Evolutionary conservation across 2,329 filamentous ascomycete species (phyloP), one percentile per base, ranked within the genome.

Genomic region (Fusarium buharicum): DNA sequence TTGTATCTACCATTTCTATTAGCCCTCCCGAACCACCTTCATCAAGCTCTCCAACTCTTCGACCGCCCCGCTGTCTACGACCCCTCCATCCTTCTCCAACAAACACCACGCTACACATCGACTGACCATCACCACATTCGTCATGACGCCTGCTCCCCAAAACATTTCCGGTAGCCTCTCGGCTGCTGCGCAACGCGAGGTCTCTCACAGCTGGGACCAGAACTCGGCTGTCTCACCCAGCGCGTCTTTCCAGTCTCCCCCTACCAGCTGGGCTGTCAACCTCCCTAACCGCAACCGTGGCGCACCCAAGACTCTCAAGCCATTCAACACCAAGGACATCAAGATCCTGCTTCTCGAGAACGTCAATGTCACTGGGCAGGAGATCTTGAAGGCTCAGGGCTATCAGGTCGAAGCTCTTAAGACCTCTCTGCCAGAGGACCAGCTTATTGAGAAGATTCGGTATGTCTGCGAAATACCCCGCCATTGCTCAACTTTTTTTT

Each of bases 391-490:
- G 55, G 83, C 81, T 53, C 93, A 99, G 78, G 95, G 95, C 56
- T 99, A 99, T 77, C 95, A 99, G 78, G 95, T 99, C 30, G 95
- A 99, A 79, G 86, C 88, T 45, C 80, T 94, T 66, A 99, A 97
- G 82, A 89, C 87, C 64, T 97, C 93, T 30, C 81, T 99, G 53
- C 89, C 92, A 0, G 95, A 99, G 75, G 92, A 95, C 69, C 85
- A 98, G 79, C 86, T 99, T 70, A 96, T 99, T 75, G 90, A 96
- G 81, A 99, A 97, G 84, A 99, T 99, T 74, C 86, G 88, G 91
- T 94, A 74, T 74, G 86, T 76, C 53, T 18, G 22, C 36, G 9
- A 46, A 50, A 53, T 59, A 40, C 59, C 66, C 58, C 67, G 51
- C 61, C 53, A 60, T 58, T 12, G 18, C 6, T 52, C 54, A 46